Evolutionary conservation across 257 asterid species (phyloP).

Genomic region (Ehretia macrophylla): DNA sequence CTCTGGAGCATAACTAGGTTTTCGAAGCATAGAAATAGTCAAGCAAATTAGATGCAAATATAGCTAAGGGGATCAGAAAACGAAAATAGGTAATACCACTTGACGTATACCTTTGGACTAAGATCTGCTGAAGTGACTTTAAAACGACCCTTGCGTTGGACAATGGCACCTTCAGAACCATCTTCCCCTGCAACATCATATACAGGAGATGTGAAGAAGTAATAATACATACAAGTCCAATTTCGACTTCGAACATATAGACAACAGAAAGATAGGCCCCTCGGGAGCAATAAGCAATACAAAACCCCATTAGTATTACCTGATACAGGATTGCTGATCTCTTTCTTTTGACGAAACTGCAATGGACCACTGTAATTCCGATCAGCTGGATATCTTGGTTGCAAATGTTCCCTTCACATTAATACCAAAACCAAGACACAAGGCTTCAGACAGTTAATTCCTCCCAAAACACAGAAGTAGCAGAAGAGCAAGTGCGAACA

Average conservation of each 20-base stretch:
- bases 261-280: neutral
- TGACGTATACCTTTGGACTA: conserved; percentile 52
- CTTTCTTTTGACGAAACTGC: conserved; percentile 78
- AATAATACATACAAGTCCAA: conserved; percentile 6
- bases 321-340: conserved; percentile 36
- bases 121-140: conserved; percentile 87
- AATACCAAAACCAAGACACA: neutral
- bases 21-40: neutral
- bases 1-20: no score
- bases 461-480: neutral
- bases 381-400: conserved; percentile 51
- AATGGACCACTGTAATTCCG: conserved; percentile 75
- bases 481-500: neutral
- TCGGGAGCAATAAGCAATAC: neutral
- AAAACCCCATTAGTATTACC: conserved; percentile 37
- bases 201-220: conserved; percentile 9
- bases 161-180: conserved; percentile 66
- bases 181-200: conserved; percentile 59
- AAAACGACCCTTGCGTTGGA: conserved; percentile 94
- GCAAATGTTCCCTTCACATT: conserved; percentile 63
- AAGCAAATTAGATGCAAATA: conserved; percentile 1
- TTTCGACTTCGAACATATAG: conserved; percentile 4
- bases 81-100: neutral
- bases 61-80: neutral
- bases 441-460: neutral